phyloP scores from a whole-genome alignment of 1,139 yeast species.

The Yamadazyma jaroonii region DNA sequence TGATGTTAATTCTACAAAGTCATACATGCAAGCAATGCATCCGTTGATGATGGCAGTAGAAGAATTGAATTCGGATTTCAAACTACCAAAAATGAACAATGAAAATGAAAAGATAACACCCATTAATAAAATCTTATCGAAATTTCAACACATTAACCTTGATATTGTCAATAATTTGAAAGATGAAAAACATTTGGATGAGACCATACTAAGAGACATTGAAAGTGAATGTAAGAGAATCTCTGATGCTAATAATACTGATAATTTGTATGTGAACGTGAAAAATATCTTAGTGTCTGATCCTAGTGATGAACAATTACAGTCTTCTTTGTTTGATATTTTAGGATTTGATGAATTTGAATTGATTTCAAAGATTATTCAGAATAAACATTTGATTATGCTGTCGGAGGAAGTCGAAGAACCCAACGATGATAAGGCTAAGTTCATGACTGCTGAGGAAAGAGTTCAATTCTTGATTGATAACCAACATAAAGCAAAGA shows the following conservation, averaged over 20 bases:
- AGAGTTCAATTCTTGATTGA: slow-evolving; percentile 55
- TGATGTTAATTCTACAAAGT: slow-evolving; percentile 62
- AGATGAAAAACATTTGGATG: slow-evolving; percentile 14
- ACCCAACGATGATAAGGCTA: slow-evolving; percentile 18
- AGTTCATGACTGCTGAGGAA: slow-evolving; percentile 53
- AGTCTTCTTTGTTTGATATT: slow-evolving; percentile 68
- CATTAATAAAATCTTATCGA: slow-evolving; percentile 24
- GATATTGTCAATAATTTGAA: slow-evolving; percentile 29
- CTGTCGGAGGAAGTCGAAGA: slow-evolving; percentile 4
- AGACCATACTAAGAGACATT: slow-evolving; percentile 19
- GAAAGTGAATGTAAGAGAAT: slow-evolving; percentile 27
- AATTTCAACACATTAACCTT: slow-evolving; percentile 32
- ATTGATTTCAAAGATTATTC: slow-evolving; percentile 63
- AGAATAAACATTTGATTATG: slow-evolving; percentile 38
- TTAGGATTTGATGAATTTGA: slow-evolving; percentile 87
- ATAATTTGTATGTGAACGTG: slow-evolving; percentile 23
- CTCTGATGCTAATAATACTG: slow-evolving; percentile 21
- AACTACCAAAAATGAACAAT: slow-evolving; percentile 31
- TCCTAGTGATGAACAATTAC: slow-evolving; percentile 58
- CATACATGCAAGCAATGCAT: slow-evolving; percentile 77
- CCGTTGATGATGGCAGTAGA: slow-evolving; percentile 52
- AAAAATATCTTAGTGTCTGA: slow-evolving; percentile 26
- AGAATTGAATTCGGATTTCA: slow-evolving; percentile 23
- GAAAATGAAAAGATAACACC: slow-evolving; percentile 29
- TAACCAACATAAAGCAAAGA: slow-evolving; percentile 52